Evolutionary conservation across 208 protist species (phyloP).

Genomic region (Angomonas deanei): DNA sequence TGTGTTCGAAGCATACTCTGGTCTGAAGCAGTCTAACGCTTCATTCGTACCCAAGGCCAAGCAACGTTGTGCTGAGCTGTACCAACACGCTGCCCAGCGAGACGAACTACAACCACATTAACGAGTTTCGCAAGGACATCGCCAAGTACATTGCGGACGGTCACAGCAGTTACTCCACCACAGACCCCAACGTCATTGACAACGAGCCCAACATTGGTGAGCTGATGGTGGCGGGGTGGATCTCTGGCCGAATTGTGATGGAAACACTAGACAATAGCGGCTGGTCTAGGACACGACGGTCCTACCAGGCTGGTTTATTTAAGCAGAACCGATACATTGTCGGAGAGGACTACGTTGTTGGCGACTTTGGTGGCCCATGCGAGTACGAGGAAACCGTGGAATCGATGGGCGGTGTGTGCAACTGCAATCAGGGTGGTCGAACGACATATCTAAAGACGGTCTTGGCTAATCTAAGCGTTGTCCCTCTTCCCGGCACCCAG

Average conservation of each 20-base stretch:
- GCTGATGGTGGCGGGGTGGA: conserved; percentile 41
- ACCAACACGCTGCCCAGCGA: conserved; percentile 27
- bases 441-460: conserved; percentile 14
- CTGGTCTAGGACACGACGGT: conserved; percentile 4
- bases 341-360: conserved; percentile 40
- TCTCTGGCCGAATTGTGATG: conserved; percentile 21
- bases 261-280: conserved; percentile 7
- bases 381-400: not conserved
- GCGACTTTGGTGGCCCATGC: conserved; percentile 44
- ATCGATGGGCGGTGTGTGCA: conserved; percentile 23
- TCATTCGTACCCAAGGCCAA: too few species aligned
- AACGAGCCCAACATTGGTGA: conserved; percentile 6
- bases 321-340: conserved; percentile 47
- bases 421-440: conserved; percentile 42
- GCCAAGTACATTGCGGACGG: conserved; percentile 25
- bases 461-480: not conserved
- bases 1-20: conserved; percentile 5
- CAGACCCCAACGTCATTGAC: conserved; percentile 4
- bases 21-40: conserved; percentile 3
- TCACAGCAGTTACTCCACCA: conserved; percentile 11
- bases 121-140: conserved; percentile 34
- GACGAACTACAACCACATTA: conserved; percentile 17
- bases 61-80: conserved; percentile 30
- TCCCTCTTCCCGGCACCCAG: not conserved
- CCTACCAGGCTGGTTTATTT: conserved; percentile 23